These are phyloP conservation scores for Eucalyptus pauciflora DNA, from an alignment of 345 rosid genomes.

Conservation along the genomic window DNA sequence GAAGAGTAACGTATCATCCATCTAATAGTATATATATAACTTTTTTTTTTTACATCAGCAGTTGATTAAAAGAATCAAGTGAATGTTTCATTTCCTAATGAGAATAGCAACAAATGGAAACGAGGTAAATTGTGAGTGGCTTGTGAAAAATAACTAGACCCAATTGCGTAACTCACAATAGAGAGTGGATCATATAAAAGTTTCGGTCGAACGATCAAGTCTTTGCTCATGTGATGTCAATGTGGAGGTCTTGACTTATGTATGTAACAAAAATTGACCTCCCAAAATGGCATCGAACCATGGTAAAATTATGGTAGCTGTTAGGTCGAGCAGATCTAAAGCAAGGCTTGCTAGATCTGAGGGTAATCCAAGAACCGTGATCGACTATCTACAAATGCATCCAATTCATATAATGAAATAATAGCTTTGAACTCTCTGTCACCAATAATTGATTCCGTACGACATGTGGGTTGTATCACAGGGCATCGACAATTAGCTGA, in stretches of 20 bases:
- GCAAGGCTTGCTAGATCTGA: not conserved
- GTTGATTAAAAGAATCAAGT: not conserved
- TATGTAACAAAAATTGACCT: not conserved
- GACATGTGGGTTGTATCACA: not conserved
- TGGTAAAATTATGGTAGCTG: not conserved
- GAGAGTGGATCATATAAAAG: not conserved
- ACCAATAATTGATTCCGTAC: not conserved
- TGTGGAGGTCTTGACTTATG: not conserved
- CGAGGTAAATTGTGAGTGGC: not conserved
- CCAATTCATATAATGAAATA: not conserved
- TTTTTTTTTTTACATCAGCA: no score
- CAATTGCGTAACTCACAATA: not conserved
- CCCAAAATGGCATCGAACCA: not conserved
- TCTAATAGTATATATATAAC: not conserved
- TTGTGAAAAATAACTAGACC: not conserved
- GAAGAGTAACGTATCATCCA: not conserved
- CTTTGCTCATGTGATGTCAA: not conserved
- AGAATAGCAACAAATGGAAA: not conserved
- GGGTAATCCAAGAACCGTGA: not conserved
- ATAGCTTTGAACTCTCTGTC: not conserved
- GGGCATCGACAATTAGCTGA: not conserved
- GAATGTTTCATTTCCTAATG: not conserved
- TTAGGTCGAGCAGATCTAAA: not conserved
- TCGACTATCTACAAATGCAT: not conserved
- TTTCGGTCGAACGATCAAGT: no score